A percentile compares a stretch with the other conserved stretches of the same genome.
phyloP scores from a whole-genome alignment of 495 filamentous ascomycete species.

The Parathielavia appendiculata region DNA sequence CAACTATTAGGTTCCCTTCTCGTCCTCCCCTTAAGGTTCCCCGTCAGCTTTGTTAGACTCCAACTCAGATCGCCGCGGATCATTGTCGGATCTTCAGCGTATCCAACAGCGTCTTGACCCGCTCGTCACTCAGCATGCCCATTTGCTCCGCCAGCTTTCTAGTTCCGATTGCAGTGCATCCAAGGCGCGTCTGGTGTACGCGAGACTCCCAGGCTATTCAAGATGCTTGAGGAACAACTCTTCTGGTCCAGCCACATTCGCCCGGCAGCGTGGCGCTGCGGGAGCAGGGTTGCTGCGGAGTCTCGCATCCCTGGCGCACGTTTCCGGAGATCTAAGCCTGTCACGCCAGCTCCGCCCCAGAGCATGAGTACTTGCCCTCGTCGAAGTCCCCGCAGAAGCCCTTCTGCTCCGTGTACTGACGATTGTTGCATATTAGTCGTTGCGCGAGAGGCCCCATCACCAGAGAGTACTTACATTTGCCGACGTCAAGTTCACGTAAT shows the following conservation, averaged over 20 bases:
- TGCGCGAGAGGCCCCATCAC: not conserved
- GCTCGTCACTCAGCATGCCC: not conserved
- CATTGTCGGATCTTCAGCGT: not conserved
- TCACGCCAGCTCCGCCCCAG: not conserved
- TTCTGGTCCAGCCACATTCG: constrained; percentile 8
- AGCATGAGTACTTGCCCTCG: constrained; percentile 51
- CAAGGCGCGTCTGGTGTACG: constrained; percentile 2
- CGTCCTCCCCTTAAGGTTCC: too few relatives aligned
- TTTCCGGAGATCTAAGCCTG: not conserved
- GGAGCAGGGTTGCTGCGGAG: constrained; percentile 6
- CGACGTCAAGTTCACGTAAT: constrained; percentile 68
- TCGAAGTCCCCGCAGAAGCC: constrained; percentile 54
- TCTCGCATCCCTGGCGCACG: not conserved
- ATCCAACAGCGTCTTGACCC: constrained; percentile 1
- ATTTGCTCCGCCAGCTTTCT: not conserved
- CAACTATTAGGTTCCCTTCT: too few relatives aligned
- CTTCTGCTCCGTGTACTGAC: constrained; percentile 45
- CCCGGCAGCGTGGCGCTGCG: constrained; percentile 6
- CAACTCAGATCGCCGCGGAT: not conserved
- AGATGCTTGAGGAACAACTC: constrained; percentile 6
- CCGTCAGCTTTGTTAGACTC: not conserved
- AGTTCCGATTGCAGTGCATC: not conserved
- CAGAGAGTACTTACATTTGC: constrained; percentile 10
- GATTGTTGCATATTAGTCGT: not conserved
- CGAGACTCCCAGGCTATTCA: not conserved